Evolutionary conservation across 768 basidiomycete species (phyloP).

Genomic region (Russula compacta): DNA sequence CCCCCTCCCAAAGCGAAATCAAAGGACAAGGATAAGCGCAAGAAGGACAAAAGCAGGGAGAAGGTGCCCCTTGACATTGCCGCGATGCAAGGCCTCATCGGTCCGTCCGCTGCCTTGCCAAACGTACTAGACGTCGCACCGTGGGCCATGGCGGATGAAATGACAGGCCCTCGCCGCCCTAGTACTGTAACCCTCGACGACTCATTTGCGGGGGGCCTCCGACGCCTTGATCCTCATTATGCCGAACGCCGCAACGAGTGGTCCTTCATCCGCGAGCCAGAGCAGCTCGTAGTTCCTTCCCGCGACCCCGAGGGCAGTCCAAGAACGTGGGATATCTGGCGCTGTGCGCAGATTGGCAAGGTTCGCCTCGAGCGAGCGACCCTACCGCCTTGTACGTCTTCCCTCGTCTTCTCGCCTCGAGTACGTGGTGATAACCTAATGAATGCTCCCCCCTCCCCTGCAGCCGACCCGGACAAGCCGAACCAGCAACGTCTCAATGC

Average conservation of each 20-base stretch:
- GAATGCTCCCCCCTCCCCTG: conserved; percentile 24
- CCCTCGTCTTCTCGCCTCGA: neutral
- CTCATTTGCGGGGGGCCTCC: conserved; percentile 31
- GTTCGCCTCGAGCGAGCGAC: conserved; percentile 12
- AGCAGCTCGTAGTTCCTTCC: neutral
- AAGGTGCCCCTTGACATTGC: neutral
- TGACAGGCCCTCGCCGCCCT: conserved; percentile 9
- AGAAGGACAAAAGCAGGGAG: conserved; percentile 9
- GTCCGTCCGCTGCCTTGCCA: neutral
- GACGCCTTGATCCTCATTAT: conserved; percentile 36
- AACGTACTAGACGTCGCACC: conserved; percentile 11
- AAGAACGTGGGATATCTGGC: conserved; percentile 19
- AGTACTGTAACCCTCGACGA: conserved; percentile 28
- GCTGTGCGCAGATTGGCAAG: conserved; percentile 31
- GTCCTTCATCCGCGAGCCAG: conserved; percentile 8
- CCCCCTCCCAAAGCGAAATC: conserved; percentile 7
- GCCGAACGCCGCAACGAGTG: conserved; percentile 16
- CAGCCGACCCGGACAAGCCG: conserved; percentile 44
- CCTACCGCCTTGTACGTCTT: conserved; percentile 15
- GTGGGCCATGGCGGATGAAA: conserved; percentile 2
- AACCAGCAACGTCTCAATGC: conserved; percentile 63
- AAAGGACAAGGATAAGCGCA: conserved; percentile 13
- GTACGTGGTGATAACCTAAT: neutral
- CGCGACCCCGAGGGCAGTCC: conserved; percentile 10
- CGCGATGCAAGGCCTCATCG: conserved; percentile 1